phyloP scores from a whole-genome alignment of 2,329 filamentous ascomycete genomes.

The Fusarium agapanthi region DNA sequence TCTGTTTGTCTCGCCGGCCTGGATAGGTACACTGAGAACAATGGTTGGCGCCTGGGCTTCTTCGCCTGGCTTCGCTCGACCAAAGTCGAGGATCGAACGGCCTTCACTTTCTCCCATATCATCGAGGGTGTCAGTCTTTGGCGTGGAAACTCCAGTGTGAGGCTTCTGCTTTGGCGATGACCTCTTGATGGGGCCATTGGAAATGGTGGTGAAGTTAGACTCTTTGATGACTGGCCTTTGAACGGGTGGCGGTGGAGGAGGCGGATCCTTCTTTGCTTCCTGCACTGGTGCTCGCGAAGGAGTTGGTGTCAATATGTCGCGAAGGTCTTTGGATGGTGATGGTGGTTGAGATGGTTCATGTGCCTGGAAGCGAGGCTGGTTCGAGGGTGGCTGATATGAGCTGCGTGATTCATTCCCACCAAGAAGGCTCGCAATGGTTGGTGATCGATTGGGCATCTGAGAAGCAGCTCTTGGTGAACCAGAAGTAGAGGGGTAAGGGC shows the following conservation, averaged over 20 bases:
- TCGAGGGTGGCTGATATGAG: constrained; percentile 39
- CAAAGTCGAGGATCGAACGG: constrained; percentile 69
- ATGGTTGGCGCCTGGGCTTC: constrained; percentile 77
- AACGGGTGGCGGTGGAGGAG: constrained; percentile 46
- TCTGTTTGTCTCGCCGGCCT: constrained; percentile 79
- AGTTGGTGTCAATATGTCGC: constrained; percentile 46
- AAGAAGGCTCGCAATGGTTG: constrained; percentile 90
- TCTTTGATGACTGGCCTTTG: constrained; percentile 49
- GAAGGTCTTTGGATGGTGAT: constrained; percentile 54
- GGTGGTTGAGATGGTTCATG: constrained; percentile 53
- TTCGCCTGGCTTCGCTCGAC: constrained; percentile 66
- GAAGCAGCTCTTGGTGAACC: constrained; percentile 59
- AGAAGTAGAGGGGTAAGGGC: constrained; percentile 56
- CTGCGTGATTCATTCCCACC: constrained; percentile 49
- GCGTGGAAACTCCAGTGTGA: constrained; percentile 53
- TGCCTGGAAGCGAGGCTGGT: constrained; percentile 45
- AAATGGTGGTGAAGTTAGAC: constrained; percentile 53
- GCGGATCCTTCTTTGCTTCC: constrained; percentile 52
- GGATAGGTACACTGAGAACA: constrained; percentile 81
- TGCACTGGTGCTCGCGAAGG: constrained; percentile 43
- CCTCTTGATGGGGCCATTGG: constrained; percentile 55
- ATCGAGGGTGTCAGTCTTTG: constrained; percentile 60
- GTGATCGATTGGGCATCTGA: constrained; percentile 64
- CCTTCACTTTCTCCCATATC: constrained; percentile 56
- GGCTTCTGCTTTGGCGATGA: constrained; percentile 59